A percentile compares a stretch with the other conserved stretches of the same genome.
Evolutionary conservation across 2,329 filamentous ascomycete genomes (phyloP).

Genomic region (Talaromyces verruculosus): DNA sequence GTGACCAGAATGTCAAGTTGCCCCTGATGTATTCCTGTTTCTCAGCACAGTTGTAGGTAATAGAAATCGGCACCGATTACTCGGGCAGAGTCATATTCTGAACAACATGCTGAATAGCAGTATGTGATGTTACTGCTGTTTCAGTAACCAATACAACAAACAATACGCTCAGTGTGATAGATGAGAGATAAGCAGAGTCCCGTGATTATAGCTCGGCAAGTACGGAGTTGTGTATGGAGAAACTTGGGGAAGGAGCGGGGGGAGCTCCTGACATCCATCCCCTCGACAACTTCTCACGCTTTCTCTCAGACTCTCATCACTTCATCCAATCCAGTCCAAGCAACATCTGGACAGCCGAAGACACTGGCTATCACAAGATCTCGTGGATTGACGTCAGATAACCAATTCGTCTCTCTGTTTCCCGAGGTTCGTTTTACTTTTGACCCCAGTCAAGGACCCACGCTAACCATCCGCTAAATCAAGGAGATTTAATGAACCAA

Average conservation of each 20-base stretch:
- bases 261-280: not conserved
- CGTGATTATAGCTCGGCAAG: slow-evolving; percentile 1
- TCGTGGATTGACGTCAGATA: not conserved
- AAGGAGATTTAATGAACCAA: not conserved
- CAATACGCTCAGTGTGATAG: no score
- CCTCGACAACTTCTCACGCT: not conserved
- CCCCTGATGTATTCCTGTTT: not conserved
- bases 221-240: not conserved
- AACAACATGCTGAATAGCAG: not conserved
- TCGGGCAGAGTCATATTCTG: not conserved
- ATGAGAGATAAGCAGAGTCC: not conserved
- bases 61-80: not conserved
- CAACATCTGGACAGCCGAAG: not conserved
- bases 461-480: slow-evolving; percentile 1
- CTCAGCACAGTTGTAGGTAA: not conserved
- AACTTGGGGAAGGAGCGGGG: not conserved
- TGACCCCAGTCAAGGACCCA: not conserved
- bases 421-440: slow-evolving; percentile 15
- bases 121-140: not conserved
- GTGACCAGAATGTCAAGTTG: not conserved
- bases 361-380: not conserved
- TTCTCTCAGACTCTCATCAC: not conserved
- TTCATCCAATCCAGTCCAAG: slow-evolving; percentile 1
- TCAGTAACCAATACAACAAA: not conserved
- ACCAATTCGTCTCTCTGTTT: not conserved